These are phyloP conservation scores for Cyclotella baltica DNA, from an alignment of 108 stramenopile genomes.

Conservation along the genomic window DNA sequence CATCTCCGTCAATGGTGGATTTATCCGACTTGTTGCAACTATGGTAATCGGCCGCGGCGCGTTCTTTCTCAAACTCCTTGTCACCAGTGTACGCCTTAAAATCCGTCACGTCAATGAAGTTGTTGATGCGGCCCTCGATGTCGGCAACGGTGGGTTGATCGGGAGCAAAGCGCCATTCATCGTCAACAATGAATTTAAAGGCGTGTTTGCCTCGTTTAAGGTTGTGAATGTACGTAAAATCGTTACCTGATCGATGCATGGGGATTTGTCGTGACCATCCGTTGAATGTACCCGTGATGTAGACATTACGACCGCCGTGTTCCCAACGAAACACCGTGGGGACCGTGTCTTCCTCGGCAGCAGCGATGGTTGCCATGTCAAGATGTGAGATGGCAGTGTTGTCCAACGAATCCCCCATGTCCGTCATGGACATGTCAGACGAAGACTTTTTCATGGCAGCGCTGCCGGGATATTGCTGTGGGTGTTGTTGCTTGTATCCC, in stretches of 20 bases:
- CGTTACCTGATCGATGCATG: slow-evolving; percentile 99
- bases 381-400: slow-evolving; percentile 8
- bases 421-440: slow-evolving; percentile 54
- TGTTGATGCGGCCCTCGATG: slow-evolving; percentile 98
- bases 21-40: slow-evolving; percentile 28
- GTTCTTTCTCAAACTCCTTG: slow-evolving; percentile 86
- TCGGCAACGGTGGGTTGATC: slow-evolving; percentile 99
- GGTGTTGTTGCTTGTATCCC: slow-evolving; percentile 31
- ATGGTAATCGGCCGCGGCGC: slow-evolving; percentile 74
- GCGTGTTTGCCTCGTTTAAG: slow-evolving; percentile 96
- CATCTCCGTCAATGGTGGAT: slow-evolving; percentile 1
- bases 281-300: slow-evolving; percentile 99
- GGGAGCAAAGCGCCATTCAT: slow-evolving; percentile 97
- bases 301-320: slow-evolving; percentile 97
- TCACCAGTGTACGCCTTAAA: slow-evolving; percentile 97
- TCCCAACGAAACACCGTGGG: slow-evolving; percentile 99
- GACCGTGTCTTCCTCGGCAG: slow-evolving; percentile 88
- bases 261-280: slow-evolving; percentile 98
- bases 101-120: slow-evolving; percentile 98
- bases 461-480: slow-evolving; percentile 28
- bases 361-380: slow-evolving; percentile 45
- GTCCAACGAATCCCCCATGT: not conserved
- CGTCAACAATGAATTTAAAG: slow-evolving; percentile 99
- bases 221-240: slow-evolving; percentile 99
- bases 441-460: slow-evolving; percentile 21